Evolutionary conservation across 2,329 filamentous ascomycete species (phyloP).

Genomic region (Fusarium camptoceras): DNA sequence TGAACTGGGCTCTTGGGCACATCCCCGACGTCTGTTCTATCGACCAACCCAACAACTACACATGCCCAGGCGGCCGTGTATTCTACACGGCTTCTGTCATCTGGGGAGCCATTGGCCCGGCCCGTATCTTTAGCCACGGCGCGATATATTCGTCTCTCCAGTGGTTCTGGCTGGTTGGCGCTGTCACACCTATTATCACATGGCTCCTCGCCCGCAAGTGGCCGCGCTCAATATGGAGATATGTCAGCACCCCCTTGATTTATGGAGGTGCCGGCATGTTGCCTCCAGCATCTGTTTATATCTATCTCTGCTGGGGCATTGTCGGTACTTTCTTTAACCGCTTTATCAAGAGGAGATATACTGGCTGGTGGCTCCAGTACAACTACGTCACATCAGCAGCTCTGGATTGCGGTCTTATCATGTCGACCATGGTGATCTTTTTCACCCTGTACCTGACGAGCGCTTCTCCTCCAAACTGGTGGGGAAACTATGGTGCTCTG

Average conservation of each 20-base stretch:
- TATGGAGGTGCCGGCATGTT: slow-evolving; percentile 73
- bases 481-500: slow-evolving; percentile 65
- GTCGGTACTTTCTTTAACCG: slow-evolving; percentile 77
- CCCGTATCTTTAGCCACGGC: slow-evolving; percentile 73
- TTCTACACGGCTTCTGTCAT: slow-evolving; percentile 78
- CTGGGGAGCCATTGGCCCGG: slow-evolving; percentile 79
- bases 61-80: slow-evolving; percentile 65
- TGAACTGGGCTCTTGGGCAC: slow-evolving; percentile 72
- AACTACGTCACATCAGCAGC: slow-evolving; percentile 81
- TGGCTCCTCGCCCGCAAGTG: slow-evolving; percentile 71
- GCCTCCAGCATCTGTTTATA: slow-evolving; percentile 77
- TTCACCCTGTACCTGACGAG: slow-evolving; percentile 73
- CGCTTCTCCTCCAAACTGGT: slow-evolving; percentile 69
- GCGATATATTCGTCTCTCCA: slow-evolving; percentile 73
- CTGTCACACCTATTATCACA: slow-evolving; percentile 70
- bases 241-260: slow-evolving; percentile 75
- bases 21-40: slow-evolving; percentile 72
- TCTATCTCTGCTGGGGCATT: slow-evolving; percentile 77
- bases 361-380: slow-evolving; percentile 82
- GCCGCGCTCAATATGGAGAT: slow-evolving; percentile 71
- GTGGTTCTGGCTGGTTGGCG: slow-evolving; percentile 79
- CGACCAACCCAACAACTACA: slow-evolving; percentile 67
- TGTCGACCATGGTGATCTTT: slow-evolving; percentile 77
- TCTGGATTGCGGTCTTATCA: slow-evolving; percentile 74
- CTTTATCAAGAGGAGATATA: slow-evolving; percentile 71